These are phyloP conservation scores for Verticillium zaregamsianum DNA, from an alignment of 2,329 filamentous ascomycete species.

Conservation along the genomic window DNA sequence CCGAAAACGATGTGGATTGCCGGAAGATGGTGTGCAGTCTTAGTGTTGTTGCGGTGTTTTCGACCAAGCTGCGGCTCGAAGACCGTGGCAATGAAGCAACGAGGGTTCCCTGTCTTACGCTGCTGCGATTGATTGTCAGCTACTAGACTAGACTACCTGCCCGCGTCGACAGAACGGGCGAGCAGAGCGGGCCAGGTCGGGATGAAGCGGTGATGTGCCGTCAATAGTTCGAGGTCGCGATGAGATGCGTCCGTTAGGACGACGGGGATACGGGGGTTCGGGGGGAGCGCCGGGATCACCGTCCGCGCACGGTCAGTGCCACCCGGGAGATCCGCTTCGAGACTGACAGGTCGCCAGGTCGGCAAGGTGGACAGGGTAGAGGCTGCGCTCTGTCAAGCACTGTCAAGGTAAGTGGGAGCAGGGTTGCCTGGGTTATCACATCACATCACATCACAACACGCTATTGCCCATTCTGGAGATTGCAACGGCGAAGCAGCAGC, in stretches of 20 bases:
- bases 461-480: slow-evolving; percentile 7
- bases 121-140: neutral
- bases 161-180: neutral
- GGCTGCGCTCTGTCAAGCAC: neutral
- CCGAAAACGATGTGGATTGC: neutral
- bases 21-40: neutral
- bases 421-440: neutral
- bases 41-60: neutral
- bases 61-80: neutral
- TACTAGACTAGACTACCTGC: neutral
- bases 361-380: neutral
- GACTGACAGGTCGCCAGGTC: neutral
- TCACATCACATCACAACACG: slow-evolving; percentile 13
- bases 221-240: neutral
- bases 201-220: slow-evolving; percentile 4
- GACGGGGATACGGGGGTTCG: neutral
- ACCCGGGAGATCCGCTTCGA: neutral
- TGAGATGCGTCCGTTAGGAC: neutral
- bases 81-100: neutral
- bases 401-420: neutral
- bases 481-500: neutral
- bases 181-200: neutral
- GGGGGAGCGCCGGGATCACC: neutral
- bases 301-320: neutral
- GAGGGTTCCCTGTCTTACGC: neutral